phyloP scores from a whole-genome alignment of 192 early-diverging fungal species.

The Umbelopsis sp. region DNA sequence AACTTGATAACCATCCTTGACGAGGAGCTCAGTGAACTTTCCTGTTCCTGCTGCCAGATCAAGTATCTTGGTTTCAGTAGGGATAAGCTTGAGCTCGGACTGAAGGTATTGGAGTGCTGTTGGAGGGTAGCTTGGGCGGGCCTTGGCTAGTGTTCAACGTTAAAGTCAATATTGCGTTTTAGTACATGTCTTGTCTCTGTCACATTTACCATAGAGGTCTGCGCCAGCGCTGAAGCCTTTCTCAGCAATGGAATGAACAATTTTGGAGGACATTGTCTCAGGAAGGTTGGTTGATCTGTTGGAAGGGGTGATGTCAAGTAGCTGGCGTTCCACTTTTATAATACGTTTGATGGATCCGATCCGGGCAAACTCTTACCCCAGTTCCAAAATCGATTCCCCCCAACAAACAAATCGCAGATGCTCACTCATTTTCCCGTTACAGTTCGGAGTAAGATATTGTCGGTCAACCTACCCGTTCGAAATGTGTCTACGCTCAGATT shows the following conservation, averaged over 20 bases:
- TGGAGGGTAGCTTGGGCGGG: conserved; percentile 29
- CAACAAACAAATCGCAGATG: too few species aligned
- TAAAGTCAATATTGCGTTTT: not conserved
- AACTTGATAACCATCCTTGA: conserved; percentile 3
- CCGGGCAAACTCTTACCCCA: too few species aligned
- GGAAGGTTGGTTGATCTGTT: not conserved
- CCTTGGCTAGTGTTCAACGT: conserved; percentile 13
- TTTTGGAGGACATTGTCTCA: not conserved
- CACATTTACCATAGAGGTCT: conserved; percentile 22
- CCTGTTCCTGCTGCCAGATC: conserved; percentile 40
- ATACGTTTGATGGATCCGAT: not conserved
- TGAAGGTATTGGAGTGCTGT: conserved; percentile 8
- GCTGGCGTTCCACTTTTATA: not conserved
- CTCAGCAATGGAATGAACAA: conserved; percentile 16
- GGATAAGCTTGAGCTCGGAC: not conserved
- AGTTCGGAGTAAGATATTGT: too few species aligned
- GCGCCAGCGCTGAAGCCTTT: conserved; percentile 20
- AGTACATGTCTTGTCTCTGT: not conserved
- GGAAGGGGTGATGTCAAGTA: not conserved
- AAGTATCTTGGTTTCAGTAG: conserved; percentile 1
- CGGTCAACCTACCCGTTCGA: too few species aligned
- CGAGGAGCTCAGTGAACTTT: conserved; percentile 28
- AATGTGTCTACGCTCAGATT: too few species aligned
- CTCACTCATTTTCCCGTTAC: too few species aligned
- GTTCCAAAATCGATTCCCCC: too few species aligned